Base-by-base conservation (phyloP, 2,329 filamentous ascomycete genomes). In the Diaporthe vaccinii region DNA sequence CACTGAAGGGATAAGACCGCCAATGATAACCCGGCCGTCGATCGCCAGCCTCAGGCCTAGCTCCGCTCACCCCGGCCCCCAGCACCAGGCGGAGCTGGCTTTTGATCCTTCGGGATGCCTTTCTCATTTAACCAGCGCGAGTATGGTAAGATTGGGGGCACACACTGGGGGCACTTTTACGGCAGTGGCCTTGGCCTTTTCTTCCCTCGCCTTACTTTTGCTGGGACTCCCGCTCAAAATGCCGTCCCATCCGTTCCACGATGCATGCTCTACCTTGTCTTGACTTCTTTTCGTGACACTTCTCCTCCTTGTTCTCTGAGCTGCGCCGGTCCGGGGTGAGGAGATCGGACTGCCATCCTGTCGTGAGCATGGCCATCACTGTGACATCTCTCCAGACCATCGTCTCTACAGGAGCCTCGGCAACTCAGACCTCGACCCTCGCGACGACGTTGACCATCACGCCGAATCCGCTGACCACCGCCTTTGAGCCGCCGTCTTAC, bases 391-490 rank as follows among this genome's bases (percentile, higher is more conserved):
- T 67, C 20, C n/a, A 49, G 17, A 46, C 44, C 4, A 68, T 73
- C 46, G 55, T 75, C 55, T 70, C 55, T 1, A 55, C 44, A 9
- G 61, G 31, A 1, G 71, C 36, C 34, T 74, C 55, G 17, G 44
- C 70, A 17, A 75, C 74, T 5, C 28, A 41, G 17, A 75, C 74
- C 5, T 69, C 62, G 20, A 73, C 71, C 1, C n/a, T 58, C 36
- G 41, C 55, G 22, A 62, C 71, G 28, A 73, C 70, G 0, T 22
- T 69, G 15, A 74, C 71, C 44, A 51, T 74, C 62, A 74, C 62
- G 2, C 70, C 62, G 12, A 74, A 75, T 7, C 74, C 74, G 4
- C 65, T 75, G 22, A 75, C 71, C 8, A 75, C 74, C 2, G 71
- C 62, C 15, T 75, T 72, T 15, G 57, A 74, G 46, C 74, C 74